These are phyloP conservation scores for Knoxdaviesia capensis DNA, from an alignment of 2,329 filamentous ascomycete genomes.

Conservation along the genomic window DNA sequence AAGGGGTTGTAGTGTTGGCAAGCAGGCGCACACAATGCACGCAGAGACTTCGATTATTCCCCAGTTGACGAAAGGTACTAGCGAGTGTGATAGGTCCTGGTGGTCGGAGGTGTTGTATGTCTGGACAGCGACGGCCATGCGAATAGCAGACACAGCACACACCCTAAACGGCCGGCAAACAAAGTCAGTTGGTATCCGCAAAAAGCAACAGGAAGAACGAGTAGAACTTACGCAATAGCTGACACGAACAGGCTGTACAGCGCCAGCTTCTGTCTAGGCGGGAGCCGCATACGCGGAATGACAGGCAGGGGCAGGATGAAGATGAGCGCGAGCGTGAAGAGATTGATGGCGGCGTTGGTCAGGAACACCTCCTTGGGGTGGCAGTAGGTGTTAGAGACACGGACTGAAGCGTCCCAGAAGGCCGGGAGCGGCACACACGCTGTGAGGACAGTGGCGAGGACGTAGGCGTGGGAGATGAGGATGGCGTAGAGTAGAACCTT, in stretches of 20 bases:
- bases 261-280: constrained; percentile 7
- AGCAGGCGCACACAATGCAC: constrained; percentile 14
- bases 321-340: constrained; percentile 10
- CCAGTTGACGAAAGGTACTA: constrained; percentile 1
- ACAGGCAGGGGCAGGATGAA: constrained; percentile 10
- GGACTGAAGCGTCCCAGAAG: constrained; percentile 2
- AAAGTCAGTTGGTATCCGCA: too few relatives aligned
- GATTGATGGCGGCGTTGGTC: constrained; percentile 10
- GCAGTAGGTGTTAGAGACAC: not conserved
- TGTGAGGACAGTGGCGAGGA: constrained; percentile 6
- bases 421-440: constrained; percentile 6
- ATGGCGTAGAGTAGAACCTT: constrained; percentile 5
- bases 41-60: constrained; percentile 1
- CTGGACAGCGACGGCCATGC: constrained; percentile 5
- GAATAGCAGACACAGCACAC: constrained; percentile 14
- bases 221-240: constrained; percentile 7
- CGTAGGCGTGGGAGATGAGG: constrained; percentile 5
- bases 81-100: not conserved
- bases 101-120: not conserved
- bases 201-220: not conserved
- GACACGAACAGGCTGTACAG: constrained; percentile 9
- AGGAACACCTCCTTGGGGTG: constrained; percentile 8
- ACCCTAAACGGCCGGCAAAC: constrained; percentile 8
- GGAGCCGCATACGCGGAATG: constrained; percentile 9
- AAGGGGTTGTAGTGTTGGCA: constrained; percentile 17